Percentiles rank a stretch among this genome's conserved stretches.
Conservation (phyloP, 495 filamentous ascomycete species). For the Saxophila tyrrhenica region DNA sequence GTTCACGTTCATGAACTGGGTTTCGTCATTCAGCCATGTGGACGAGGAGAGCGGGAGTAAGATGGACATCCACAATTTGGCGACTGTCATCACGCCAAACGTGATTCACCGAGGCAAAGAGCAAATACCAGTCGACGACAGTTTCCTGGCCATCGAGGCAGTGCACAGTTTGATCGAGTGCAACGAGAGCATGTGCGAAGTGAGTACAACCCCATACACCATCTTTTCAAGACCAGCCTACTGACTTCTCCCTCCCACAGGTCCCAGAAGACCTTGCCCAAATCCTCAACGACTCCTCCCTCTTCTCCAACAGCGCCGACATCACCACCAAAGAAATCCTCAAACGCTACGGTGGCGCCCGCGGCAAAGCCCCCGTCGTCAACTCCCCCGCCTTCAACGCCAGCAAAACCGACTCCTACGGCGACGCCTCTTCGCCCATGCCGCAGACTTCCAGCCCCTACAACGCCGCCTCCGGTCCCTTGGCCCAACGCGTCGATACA, state of each 20-base stretch:
- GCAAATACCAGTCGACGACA: conserved; percentile 61
- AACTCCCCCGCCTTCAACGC: conserved; percentile 2
- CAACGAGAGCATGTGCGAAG: conserved; percentile 94
- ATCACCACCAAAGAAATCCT: conserved; percentile 96
- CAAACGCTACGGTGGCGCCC: conserved; percentile 22
- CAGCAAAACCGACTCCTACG: background rate
- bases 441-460: background rate
- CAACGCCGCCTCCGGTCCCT: background rate
- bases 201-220: conserved; percentile 37
- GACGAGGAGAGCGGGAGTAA: conserved; percentile 90
- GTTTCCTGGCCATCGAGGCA: conserved; percentile 85
- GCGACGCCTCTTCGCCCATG: conserved; percentile 6
- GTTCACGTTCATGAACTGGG: conserved; percentile 96
- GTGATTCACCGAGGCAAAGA: conserved; percentile 69
- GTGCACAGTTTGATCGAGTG: conserved; percentile 79
- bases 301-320: conserved; percentile 71
- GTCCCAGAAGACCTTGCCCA: conserved; percentile 85
- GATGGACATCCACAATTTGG: conserved; percentile 98
- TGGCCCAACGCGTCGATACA: conserved; percentile 15
- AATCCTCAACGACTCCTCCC: conserved; percentile 66
- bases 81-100: conserved; percentile 96
- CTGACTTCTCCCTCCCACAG: conserved; percentile 33
- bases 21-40: conserved; percentile 89
- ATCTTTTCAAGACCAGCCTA: background rate
- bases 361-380: conserved; percentile 14